Percentiles rank a stretch among this genome's conserved stretches.
phyloP scores from a whole-genome alignment of 108 stramenopile genomes.

The Craspedostauros australis region DNA sequence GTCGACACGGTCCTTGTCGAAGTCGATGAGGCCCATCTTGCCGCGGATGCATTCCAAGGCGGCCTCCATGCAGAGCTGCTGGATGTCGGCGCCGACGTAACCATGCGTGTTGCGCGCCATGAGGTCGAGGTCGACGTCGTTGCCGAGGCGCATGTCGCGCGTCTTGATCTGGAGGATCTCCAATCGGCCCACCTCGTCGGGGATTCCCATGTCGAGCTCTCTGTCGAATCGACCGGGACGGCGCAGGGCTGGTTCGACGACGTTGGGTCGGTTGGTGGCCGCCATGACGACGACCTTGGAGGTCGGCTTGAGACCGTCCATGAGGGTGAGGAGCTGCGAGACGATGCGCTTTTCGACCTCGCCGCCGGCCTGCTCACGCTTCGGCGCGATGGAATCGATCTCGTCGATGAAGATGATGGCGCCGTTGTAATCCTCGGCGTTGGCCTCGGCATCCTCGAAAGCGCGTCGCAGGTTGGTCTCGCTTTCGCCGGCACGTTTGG shows the following conservation, averaged over 20 bases:
- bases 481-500: slow-evolving; percentile 92
- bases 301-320: slow-evolving; percentile 90
- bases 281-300: slow-evolving; percentile 95
- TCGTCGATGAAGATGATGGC: slow-evolving; percentile 99
- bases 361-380: slow-evolving; percentile 92
- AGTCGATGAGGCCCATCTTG: slow-evolving; percentile 82
- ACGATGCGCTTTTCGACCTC: slow-evolving; percentile 95
- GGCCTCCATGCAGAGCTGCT: slow-evolving; percentile 92
- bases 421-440: slow-evolving; percentile 83
- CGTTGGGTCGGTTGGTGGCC: slow-evolving; percentile 91
- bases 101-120: slow-evolving; percentile 85
- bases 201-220: slow-evolving; percentile 91
- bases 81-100: slow-evolving; percentile 94
- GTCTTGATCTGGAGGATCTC: slow-evolving; percentile 95
- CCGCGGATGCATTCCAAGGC: slow-evolving; percentile 82
- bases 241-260: slow-evolving; percentile 91
- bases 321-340: slow-evolving; percentile 94
- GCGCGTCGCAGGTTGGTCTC: slow-evolving; percentile 85
- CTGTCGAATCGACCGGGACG: slow-evolving; percentile 97
- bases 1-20: slow-evolving; percentile 78
- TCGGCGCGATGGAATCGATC: slow-evolving; percentile 97
- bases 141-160: slow-evolving; percentile 84
- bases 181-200: slow-evolving; percentile 84
- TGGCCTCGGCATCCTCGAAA: slow-evolving; percentile 89
- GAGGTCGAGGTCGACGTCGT: slow-evolving; percentile 84